Base-by-base conservation (phyloP, 2,329 filamentous ascomycete genomes). In the Paramyrothecium roridum region DNA sequence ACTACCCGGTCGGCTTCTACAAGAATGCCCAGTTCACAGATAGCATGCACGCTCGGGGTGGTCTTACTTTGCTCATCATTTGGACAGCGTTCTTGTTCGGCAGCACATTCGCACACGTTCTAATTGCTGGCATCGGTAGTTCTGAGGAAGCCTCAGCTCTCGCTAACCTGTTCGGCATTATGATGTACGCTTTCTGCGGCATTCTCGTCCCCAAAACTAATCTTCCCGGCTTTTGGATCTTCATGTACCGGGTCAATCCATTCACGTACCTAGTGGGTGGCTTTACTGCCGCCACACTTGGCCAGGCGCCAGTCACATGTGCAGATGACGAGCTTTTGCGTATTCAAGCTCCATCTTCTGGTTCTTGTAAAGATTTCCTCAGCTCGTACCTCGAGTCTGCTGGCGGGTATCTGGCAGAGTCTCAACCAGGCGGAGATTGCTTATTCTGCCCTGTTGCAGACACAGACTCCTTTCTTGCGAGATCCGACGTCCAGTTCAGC, bases 221-320 rank as follows among this genome's bases (percentile, higher is more conserved):
- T 2, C 79, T 92, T n/a, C 88, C 89, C 0, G 76, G 82, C 3
- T 91, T 91, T 76, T 92, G 89, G 89, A 83, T 85, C 61, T 90
- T 89, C 76, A 86, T 90, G 83, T 90, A 91, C 67, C 81, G 87
- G 40, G 73, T 89, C 52, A 89, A 84, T 1, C 89, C 90, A 0
- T 86, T 93, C 67, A 90, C 88, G 0, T 93, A 93, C 67, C 74
- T 91, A 2, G 81, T 91, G 34, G 79, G 81, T 45, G 86, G 84
- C 1, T 80, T 93, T 66, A 69, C 90, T 4, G 79, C 83, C 0
- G 81, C 82, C 2, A 85, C 81, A 1, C 73, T 93, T 23, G 86
- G 86, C 11, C 83, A 86, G 60, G 81, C 81, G 0, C 47, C 64
- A 0, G 82, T 90, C 21, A 62, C 66, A 1, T 93, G 90, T 68